Evolutionary conservation across 169 alveolate species (phyloP).

Genomic region (Babesia caballi): DNA sequence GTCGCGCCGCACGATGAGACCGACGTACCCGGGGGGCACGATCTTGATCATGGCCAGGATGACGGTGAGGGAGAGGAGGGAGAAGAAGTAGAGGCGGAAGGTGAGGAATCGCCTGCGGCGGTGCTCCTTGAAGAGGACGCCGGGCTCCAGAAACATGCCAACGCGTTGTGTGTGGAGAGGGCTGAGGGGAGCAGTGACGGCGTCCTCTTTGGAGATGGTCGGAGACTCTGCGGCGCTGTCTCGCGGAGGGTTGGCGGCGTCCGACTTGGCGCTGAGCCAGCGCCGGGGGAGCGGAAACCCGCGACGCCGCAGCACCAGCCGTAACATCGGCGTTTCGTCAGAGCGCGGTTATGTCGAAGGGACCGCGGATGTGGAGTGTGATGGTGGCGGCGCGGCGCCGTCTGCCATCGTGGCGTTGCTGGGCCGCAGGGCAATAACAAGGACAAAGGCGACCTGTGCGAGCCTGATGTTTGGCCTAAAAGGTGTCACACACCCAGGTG

Average conservation of each 20-base stretch:
- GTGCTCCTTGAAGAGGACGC: conserved; percentile 45
- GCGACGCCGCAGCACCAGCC: background rate
- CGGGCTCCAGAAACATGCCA: conserved; percentile 61
- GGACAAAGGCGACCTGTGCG: too few species aligned
- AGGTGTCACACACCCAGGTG: too few species aligned
- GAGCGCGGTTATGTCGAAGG: too few species aligned
- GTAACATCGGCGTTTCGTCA: background rate
- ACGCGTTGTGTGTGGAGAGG: conserved; percentile 49
- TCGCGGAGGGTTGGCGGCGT: background rate
- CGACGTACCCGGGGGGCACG: conserved; percentile 66
- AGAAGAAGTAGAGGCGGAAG: conserved; percentile 38
- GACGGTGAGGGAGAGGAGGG: conserved; percentile 36
- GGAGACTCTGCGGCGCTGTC: background rate
- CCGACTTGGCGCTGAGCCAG: background rate
- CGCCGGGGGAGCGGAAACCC: conserved; percentile 29
- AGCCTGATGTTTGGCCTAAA: too few species aligned
- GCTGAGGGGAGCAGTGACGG: conserved; percentile 5
- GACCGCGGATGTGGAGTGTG: too few species aligned
- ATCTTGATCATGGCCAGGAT: conserved; percentile 36
- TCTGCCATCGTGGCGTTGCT: too few species aligned
- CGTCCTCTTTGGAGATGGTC: background rate
- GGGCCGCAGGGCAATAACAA: too few species aligned
- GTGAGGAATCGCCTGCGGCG: background rate
- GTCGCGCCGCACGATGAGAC: conserved; percentile 37
- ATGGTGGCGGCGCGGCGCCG: too few species aligned